Evolutionary conservation across 495 filamentous ascomycete species (phyloP), one percentile per base, ranked within the genome.

Genomic region (Penicilliopsis zonata): DNA sequence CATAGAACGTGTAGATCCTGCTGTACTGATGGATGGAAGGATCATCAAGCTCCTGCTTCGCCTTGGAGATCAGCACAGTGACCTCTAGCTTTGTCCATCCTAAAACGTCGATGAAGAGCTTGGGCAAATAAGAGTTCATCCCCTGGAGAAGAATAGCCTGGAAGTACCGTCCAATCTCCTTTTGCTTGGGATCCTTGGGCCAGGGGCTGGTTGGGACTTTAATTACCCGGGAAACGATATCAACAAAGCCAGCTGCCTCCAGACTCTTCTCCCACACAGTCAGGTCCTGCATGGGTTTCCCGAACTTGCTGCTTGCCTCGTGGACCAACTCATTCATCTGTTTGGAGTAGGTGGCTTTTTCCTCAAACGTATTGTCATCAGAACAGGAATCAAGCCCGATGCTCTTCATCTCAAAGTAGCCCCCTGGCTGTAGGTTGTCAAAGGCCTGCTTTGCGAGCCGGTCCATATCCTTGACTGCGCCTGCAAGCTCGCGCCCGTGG

Each of bases 401-500:
- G 20, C 65, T 61, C 26, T 47, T 43, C 9, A 62, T 44, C 38
- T 67, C 63, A 18, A 59, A 36, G 38, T 49, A 64, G 2, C 61
- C 63, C 4, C 54, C 58, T 1, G 61, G 57, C 13, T 52, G 47
- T 1, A 64, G 42, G 28, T 61, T 50, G 9, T 15, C 12, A 2
- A 34, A 16, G 16, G 25, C 27, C 31, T 27, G 28, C 13, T 14
- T 9, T 23, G 78, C 53, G 2, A 82, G 48, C 13, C 44, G 50
- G 22, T 69, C 63, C 61, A 74, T 76, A 52, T 84, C 64, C 10
- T 57, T 55, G 31, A 86, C 69, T 28, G 58, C 60, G 2, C 65
- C 68, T 14, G 64, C 63, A 38, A 80, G 55, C 33, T 69, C 61
- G 7, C 76, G 71, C n/a, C 59, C 65, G 38, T 80, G 76, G 35